Conservation (phyloP, 805 yeast species). For the Teunomyces kruisii region DNA sequence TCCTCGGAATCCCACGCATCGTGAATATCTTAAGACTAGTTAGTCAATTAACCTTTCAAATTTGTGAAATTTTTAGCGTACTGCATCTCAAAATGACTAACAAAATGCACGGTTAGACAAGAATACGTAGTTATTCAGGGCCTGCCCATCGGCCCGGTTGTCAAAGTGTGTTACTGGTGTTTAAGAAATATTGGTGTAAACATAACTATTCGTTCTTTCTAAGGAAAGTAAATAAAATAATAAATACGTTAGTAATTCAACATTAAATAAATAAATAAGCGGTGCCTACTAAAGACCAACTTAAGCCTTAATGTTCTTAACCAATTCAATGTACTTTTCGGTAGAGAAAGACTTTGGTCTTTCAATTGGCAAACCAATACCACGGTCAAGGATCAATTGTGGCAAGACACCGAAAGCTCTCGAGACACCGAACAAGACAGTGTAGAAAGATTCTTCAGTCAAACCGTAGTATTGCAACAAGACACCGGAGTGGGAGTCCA, state of each 20-base stretch:
- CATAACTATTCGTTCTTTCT: slow-evolving; percentile 1
- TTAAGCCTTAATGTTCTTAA: slow-evolving; percentile 40
- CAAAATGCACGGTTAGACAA: no score
- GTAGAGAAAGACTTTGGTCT: slow-evolving; percentile 61
- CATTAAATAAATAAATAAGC: slow-evolving; percentile 11
- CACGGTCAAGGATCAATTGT: slow-evolving; percentile 78
- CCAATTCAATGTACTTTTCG: slow-evolving; percentile 82
- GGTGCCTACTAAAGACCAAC: neutral
- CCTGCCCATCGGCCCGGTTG: no score
- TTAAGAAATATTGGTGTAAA: neutral
- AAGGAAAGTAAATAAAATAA: neutral
- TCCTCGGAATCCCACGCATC: neutral
- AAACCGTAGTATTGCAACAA: slow-evolving; percentile 79
- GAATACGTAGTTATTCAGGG: no score
- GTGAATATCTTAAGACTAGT: neutral
- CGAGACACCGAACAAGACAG: slow-evolving; percentile 80
- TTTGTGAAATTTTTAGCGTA: neutral
- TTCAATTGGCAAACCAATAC: slow-evolving; percentile 75
- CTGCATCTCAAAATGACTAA: neutral
- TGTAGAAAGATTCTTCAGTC: slow-evolving; percentile 70
- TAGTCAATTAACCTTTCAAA: neutral
- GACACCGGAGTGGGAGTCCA: slow-evolving; percentile 78
- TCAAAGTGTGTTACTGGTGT: neutral
- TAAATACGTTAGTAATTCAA: slow-evolving; percentile 9
- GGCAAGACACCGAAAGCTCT: slow-evolving; percentile 78